phyloP scores from a whole-genome alignment of 208 protist genomes.

The Trypanosomatidae sp. region DNA sequence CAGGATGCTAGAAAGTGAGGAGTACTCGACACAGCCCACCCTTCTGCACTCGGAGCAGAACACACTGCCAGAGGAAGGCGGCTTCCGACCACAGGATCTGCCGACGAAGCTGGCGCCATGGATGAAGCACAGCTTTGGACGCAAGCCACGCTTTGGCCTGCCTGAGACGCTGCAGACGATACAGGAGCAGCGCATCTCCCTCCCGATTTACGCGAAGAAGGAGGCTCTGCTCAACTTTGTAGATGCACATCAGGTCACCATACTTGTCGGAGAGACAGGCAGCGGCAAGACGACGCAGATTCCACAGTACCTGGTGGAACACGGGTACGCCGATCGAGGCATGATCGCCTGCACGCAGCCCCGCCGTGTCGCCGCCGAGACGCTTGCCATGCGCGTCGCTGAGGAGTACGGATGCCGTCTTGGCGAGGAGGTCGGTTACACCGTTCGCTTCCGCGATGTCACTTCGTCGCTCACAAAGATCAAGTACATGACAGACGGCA shows the following conservation, averaged over 20 bases:
- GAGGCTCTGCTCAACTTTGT: constrained; percentile 90
- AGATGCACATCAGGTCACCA: constrained; percentile 78
- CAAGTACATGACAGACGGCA: constrained; percentile 99
- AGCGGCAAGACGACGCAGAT: constrained; percentile 98
- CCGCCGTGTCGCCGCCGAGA: constrained; percentile 98
- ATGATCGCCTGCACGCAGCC: constrained; percentile 97
- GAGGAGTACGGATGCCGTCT: constrained; percentile 98
- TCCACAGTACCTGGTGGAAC: constrained; percentile 94
- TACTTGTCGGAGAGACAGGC: constrained; percentile 96
- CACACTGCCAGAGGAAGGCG: constrained; percentile 60
- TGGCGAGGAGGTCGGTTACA: constrained; percentile 99
- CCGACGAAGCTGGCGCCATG: constrained; percentile 73
- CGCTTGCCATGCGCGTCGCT: constrained; percentile 98
- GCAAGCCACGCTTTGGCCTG: constrained; percentile 68
- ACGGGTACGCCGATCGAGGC: constrained; percentile 73
- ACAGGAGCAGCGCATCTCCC: constrained; percentile 75
- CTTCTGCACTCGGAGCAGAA: constrained; percentile 71
- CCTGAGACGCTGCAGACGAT: constrained; percentile 50
- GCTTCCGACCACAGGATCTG: constrained; percentile 53
- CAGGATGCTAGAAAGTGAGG: constrained; percentile 10
- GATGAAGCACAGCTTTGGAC: constrained; percentile 79
- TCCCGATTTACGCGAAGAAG: constrained; percentile 96
- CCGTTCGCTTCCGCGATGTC: constrained; percentile 98
- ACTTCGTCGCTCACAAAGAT: constrained; percentile 96
- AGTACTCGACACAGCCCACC: constrained; percentile 24